Base-by-base conservation (phyloP, 1,139 yeast species). In the Taphrina confusa region DNA sequence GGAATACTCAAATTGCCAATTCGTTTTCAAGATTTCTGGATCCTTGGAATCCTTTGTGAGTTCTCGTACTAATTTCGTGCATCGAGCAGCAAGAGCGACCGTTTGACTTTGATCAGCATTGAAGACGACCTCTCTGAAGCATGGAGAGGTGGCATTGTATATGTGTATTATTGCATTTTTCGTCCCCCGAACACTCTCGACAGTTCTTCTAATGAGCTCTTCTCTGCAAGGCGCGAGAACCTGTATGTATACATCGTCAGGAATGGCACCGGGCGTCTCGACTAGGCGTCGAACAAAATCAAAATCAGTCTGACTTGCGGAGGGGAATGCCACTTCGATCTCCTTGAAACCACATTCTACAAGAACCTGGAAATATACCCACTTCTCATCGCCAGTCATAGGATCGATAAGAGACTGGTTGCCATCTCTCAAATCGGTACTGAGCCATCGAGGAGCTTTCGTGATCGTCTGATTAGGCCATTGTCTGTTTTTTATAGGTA, bases 391-490 rank as follows among this genome's bases (percentile, higher is more conserved):
- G 36, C 90, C 82, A 30, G 89, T 80, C 97, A 92, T 92, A 58
- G 97, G 97, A 74, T 92, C 97, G 47, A 50, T 33, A 67, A 92
- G 80, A 9, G 97, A 87, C 76, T 92, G 97, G 76, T 92, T 92
- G 61, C 98, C 98, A 72, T 92, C 98, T 73, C 97, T 82, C 68
- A 92, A 80, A 72, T 92, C 97, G 1, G 97, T 92, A 6, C 96
- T 87, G 60, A 92, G 80, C 97, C 97, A 92, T 72, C 97, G 80
- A 61, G 98, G 97, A 2, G 97, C 86, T 72, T 84, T 84, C 57
- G 81, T 81, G 67, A 92, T 78, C 39, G 83, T 75, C 60, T 82
- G 83, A 64, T 80, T 75, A 9, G 98, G 98, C 98, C 98, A 92
- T 65, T 83, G 82, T 67, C 98, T 82, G 68, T 85, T 80, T 25